Evolutionary conservation across 345 rosid species (phyloP).

Genomic region (Salix dunnii): DNA sequence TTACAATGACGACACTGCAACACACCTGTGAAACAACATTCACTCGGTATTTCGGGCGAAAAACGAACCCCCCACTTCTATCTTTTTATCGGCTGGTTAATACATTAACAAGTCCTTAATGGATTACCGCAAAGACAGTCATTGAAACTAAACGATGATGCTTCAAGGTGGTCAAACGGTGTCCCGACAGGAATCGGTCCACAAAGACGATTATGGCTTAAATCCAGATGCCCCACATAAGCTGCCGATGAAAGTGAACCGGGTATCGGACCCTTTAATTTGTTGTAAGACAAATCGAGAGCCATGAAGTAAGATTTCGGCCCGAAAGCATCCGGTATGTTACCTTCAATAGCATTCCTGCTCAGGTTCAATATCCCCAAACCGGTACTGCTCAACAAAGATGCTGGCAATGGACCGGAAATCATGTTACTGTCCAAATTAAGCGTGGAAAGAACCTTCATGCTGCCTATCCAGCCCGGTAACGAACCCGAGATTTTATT

Average conservation of each 20-base stretch:
- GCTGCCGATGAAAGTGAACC: constrained; percentile 50
- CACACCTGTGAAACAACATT: background rate
- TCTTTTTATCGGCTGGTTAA: background rate
- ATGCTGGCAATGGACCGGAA: constrained; percentile 54
- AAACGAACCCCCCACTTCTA: background rate
- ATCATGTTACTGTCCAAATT: constrained; percentile 61
- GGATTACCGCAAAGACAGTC: constrained; percentile 90
- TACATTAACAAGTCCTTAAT: constrained; percentile 50
- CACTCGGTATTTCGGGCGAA: background rate
- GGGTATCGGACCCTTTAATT: constrained; percentile 64
- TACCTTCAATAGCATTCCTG: constrained; percentile 65
- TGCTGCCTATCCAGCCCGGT: constrained; percentile 62
- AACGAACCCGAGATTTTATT: constrained; percentile 59
- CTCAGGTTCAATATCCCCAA: constrained; percentile 71
- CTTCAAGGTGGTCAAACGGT: constrained; percentile 74
- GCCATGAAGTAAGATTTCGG: constrained; percentile 63
- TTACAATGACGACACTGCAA: background rate
- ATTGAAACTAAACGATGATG: constrained; percentile 60
- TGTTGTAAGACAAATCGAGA: constrained; percentile 73
- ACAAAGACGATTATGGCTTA: constrained; percentile 87
- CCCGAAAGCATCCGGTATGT: constrained; percentile 76
- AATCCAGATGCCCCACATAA: constrained; percentile 74
- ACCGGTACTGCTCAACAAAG: constrained; percentile 52
- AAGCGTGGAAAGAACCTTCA: constrained; percentile 78
- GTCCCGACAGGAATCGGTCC: constrained; percentile 75